A percentile compares a stretch with the other conserved stretches of the same genome.
These are phyloP conservation scores for Fusarium clavum DNA, from an alignment of 2,329 filamentous ascomycete species.

Conservation along the genomic window DNA sequence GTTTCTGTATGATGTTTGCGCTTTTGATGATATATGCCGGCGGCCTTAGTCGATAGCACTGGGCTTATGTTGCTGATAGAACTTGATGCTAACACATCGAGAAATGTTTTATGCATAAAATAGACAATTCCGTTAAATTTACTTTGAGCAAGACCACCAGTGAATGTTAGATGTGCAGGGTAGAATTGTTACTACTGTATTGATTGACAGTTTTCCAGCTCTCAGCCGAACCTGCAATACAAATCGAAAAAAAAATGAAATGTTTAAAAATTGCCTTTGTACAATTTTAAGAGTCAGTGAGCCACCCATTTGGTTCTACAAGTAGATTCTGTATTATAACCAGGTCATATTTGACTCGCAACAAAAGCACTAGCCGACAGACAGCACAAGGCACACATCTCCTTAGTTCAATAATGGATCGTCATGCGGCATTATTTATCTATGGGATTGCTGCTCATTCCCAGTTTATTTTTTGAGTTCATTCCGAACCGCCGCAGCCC, in stretches of 20 bases:
- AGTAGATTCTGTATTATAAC: neutral
- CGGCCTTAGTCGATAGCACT: slow-evolving; percentile 22
- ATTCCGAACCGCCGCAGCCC: slow-evolving; percentile 8
- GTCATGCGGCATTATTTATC: neutral
- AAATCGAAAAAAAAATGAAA: neutral
- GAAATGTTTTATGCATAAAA: slow-evolving; percentile 41
- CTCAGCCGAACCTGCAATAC: neutral
- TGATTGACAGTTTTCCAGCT: neutral
- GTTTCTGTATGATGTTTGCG: slow-evolving; percentile 43
- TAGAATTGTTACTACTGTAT: neutral
- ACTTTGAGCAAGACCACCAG: neutral
- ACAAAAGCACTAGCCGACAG: neutral
- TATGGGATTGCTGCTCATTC: neutral
- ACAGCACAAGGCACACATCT: neutral
- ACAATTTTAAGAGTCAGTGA: neutral
- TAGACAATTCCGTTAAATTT: slow-evolving; percentile 37
- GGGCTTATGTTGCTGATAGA: slow-evolving; percentile 32
- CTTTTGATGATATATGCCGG: slow-evolving; percentile 38
- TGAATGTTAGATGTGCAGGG: neutral
- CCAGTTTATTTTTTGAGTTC: slow-evolving; percentile 2
- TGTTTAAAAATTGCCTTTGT: neutral
- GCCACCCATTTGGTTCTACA: neutral
- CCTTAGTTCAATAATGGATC: neutral
- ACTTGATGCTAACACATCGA: slow-evolving; percentile 21
- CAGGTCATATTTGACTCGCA: neutral